Evolutionary conservation across 345 rosid species (phyloP), one percentile per base, ranked within the genome.

Genomic region (Passiflora organensis): DNA sequence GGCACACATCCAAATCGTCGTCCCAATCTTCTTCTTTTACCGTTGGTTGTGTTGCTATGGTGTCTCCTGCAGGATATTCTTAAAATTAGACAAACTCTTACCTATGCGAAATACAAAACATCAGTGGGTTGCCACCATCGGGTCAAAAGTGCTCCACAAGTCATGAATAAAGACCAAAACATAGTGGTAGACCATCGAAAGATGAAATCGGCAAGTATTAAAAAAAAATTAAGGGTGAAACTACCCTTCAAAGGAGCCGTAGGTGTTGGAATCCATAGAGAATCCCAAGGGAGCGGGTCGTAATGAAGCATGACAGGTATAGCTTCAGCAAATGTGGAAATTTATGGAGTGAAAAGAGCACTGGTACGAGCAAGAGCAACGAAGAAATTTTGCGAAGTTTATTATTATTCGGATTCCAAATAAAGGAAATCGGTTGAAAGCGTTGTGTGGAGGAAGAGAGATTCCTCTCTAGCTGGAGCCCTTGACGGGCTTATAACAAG

Each of bases 1-100:
- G 58, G 56, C 53, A 47, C 34, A 66, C 60, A 41, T 76, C 82
- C 13, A 49, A 60, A 55, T 67, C 76, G 1, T 64, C 78, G 0
- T 72, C 78, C 1, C 71, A 66, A 53, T 38, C 58, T 37, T 77
- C 79, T 67, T 72, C 77, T 58, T 70, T 69, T 11, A 79, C 78
- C 52, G 43, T 55, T 0, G 75, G 18, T 13, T 43, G 37, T n/a
- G 66, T 54, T 13, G 48, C 62, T 24, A 63, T 2, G 43, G 63
- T 20, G 34, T 56, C 61, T 43, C 58, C 72, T 43, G 78, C 9
- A 38, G 11, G 20, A 24, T 56, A 51, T 61, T 65, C 51, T 68
- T 72, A 52, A 71, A 62, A 51, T 65, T 46, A 21, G 59, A 64
- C 64, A 34, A 17, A 2, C 75, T 62, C 32, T 66, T 63, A 37